phyloP scores from a whole-genome alignment of 208 protist genomes.

The Trypanosoma vivax region DNA sequence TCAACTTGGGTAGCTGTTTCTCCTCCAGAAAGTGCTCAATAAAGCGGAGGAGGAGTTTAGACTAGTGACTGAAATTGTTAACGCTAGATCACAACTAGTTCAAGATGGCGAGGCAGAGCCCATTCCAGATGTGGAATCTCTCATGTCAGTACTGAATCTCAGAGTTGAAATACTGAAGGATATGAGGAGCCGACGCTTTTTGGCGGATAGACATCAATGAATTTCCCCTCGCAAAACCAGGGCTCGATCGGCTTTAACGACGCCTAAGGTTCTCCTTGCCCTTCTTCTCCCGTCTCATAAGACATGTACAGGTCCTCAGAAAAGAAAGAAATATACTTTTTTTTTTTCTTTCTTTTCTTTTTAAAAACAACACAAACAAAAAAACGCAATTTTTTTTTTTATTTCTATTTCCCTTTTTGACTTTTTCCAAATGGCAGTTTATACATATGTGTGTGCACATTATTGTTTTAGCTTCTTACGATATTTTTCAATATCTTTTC shows the following conservation, averaged over 20 bases:
- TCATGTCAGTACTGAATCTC: slow-evolving; percentile 56
- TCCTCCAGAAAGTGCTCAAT: slow-evolving; percentile 49
- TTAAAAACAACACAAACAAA: too few species aligned
- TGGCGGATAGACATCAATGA: slow-evolving; percentile 5
- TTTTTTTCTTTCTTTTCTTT: slow-evolving; percentile 1
- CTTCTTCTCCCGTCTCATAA: too few species aligned
- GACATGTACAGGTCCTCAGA: not conserved
- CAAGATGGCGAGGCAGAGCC: slow-evolving; percentile 48
- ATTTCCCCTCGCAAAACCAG: not conserved
- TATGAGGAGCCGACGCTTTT: slow-evolving; percentile 19
- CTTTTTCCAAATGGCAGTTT: too few species aligned
- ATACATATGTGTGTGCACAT: too few species aligned
- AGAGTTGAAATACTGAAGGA: slow-evolving; percentile 37
- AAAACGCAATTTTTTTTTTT: too few species aligned
- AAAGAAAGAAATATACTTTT: slow-evolving; percentile 1
- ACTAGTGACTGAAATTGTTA: slow-evolving; percentile 50
- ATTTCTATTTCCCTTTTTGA: too few species aligned
- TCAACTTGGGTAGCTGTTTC: slow-evolving; percentile 71
- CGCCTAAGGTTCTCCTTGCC: not conserved
- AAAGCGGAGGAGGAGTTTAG: slow-evolving; percentile 64
- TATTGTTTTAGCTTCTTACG: too few species aligned
- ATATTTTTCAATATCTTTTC: not conserved
- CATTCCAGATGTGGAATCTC: slow-evolving; percentile 45
- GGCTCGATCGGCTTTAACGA: not conserved
- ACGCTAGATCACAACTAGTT: slow-evolving; percentile 43